Base-by-base conservation (phyloP, 768 basidiomycete species). In the Podaxis rugospora region DNA sequence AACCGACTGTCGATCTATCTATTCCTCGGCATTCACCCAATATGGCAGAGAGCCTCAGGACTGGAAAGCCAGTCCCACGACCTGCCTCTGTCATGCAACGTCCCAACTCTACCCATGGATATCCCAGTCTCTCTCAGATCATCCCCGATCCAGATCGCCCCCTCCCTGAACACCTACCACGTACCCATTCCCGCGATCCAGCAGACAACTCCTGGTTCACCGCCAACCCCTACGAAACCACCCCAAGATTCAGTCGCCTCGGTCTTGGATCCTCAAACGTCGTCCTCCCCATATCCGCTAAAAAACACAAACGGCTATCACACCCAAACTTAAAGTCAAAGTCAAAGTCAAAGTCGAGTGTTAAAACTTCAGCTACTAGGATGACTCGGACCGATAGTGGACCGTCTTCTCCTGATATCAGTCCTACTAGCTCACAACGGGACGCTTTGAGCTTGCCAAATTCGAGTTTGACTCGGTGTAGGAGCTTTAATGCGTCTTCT, bases 171-270 rank as follows among this genome's bases (percentile, higher is more conserved):
- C 64, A 36, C 13, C 11, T 49, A 11, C 44, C 46, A 50, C 40
- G 11, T 32, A 36, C 44, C 28, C 60, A 62, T 37, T n/a, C 54
- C 46, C 68, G 10, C 53, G 64, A 23, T 13, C 59, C 58, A n/a
- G 55, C 59, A 37, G 67, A 74, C 18, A 70, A 74, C 56, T 69
- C 69, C 2, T 80, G 78, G 78, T 68, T 78, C 55, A 66, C 75
- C n/a, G 36, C 70, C 32, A 72, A 69, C 47, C 61, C 74, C 0
- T 78, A 75, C 61, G 70, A 66, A 5, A 66, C 64, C 5, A 78
- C 72, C 1, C 80, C 80, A 3, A 72, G 71, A 25, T 82, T 82
- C 65, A 70, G 74, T 35, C 72, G 79, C 4, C 68, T 78, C 36
- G 70, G 75, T 13, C 66, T 81, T 9, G 62, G 70, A 1, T 63